Evolutionary conservation across 495 filamentous ascomycete genomes (phyloP).

Genomic region (Bombardia bombarda): DNA sequence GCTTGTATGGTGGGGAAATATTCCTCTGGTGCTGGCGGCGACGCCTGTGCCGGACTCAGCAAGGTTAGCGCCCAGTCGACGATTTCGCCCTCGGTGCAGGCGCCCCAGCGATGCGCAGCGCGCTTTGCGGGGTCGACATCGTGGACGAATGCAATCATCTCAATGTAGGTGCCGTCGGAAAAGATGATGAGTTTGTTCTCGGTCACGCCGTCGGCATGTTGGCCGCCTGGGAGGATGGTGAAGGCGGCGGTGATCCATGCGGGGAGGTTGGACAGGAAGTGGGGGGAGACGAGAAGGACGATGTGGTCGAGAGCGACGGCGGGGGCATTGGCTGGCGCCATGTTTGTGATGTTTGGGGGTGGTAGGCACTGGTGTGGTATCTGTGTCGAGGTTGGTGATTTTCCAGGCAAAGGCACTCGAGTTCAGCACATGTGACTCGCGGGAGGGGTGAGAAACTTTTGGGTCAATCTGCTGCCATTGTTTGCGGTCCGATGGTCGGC

Average conservation of each 20-base stretch:
- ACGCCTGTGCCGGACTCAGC: conserved; percentile 5
- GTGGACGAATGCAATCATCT: conserved; percentile 51
- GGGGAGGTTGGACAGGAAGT: conserved; percentile 30
- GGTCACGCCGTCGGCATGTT: conserved; percentile 41
- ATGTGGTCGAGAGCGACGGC: conserved; percentile 57
- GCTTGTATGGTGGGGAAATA: conserved; percentile 17
- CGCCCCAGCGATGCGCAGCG: conserved; percentile 43
- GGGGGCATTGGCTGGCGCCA: too few species aligned
- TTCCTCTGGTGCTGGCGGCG: conserved; percentile 16
- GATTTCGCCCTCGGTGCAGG: conserved; percentile 32
- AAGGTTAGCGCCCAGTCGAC: conserved; percentile 49
- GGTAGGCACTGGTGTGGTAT: too few species aligned
- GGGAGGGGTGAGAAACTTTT: too few species aligned
- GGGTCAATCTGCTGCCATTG: too few species aligned
- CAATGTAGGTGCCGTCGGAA: conserved; percentile 49
- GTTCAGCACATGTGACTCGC: too few species aligned
- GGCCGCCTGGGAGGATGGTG: conserved; percentile 46
- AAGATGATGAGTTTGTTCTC: conserved; percentile 52
- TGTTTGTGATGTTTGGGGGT: too few species aligned
- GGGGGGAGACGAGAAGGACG: conserved; percentile 45
- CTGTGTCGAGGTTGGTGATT: too few species aligned
- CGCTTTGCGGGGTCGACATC: conserved; percentile 29
- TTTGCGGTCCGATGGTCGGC: too few species aligned
- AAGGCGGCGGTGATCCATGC: conserved; percentile 42
- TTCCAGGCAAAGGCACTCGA: too few species aligned